These are phyloP conservation scores for Lentinula novae-zelandiae DNA, from an alignment of 1,284 basidiomycete genomes.

Conservation along the genomic window DNA sequence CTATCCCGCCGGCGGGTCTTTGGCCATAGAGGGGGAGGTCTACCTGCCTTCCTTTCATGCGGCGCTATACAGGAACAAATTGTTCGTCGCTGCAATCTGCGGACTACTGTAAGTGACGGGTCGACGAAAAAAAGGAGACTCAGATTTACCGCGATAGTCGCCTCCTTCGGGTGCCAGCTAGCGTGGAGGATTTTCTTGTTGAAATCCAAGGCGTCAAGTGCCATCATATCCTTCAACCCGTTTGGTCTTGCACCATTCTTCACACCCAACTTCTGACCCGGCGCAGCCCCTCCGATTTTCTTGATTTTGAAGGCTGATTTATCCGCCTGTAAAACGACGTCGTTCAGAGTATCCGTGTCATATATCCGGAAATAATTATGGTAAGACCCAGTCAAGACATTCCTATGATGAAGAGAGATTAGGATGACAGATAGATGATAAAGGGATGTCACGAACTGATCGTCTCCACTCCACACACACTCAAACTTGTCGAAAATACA, in stretches of 20 bases:
- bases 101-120: neutral
- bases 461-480: constrained; percentile 94
- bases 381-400: constrained; percentile 96
- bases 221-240: constrained; percentile 80
- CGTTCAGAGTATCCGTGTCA: constrained; percentile 86
- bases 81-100: constrained; percentile 93
- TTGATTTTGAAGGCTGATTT: constrained; percentile 99
- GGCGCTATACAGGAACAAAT: constrained; percentile 85
- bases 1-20: constrained; percentile 22
- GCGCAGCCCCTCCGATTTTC: constrained; percentile 87
- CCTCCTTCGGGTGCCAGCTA: constrained; percentile 97
- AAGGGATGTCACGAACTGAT: constrained; percentile 67
- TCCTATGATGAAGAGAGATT: constrained; percentile 42
- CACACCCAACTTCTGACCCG: constrained; percentile 60
- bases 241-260: constrained; percentile 69
- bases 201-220: constrained; percentile 91
- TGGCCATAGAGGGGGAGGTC: constrained; percentile 12
- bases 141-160: constrained; percentile 87
- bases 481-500: constrained; percentile 99
- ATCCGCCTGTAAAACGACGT: constrained; percentile 96
- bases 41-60: constrained; percentile 44
- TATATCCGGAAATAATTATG: constrained; percentile 99
- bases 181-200: constrained; percentile 99
- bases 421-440: neutral
- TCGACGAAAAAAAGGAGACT: neutral